phyloP scores from a whole-genome alignment of 176 grass and related monocot species.

The Triticum monococcum region DNA sequence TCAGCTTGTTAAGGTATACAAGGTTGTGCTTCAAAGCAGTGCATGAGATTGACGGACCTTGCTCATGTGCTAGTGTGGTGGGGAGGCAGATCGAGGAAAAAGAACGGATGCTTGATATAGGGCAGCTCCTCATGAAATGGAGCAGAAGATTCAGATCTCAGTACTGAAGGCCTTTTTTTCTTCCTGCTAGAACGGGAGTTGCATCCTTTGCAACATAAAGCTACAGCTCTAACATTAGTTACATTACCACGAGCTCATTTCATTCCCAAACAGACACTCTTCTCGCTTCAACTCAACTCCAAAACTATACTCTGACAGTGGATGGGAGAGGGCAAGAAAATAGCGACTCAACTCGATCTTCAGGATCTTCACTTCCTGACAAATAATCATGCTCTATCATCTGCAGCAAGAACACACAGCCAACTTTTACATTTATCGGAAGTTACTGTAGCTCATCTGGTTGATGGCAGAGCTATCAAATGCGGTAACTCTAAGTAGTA shows the following conservation, averaged over 20 bases:
- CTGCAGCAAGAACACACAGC: too few species aligned
- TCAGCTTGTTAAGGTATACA: constrained; percentile 82
- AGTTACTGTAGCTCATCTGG: too few species aligned
- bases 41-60: constrained; percentile 74
- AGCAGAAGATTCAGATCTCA: constrained; percentile 61
- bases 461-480: too few species aligned
- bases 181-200: neutral
- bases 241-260: too few species aligned
- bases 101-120: constrained; percentile 84
- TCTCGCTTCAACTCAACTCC: too few species aligned
- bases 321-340: neutral
- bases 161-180: neutral
- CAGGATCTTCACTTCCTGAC: neutral
- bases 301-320: neutral
- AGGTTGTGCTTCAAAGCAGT: constrained; percentile 78
- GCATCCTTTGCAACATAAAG: too few species aligned
- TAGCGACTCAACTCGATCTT: neutral
- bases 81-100: constrained; percentile 72
- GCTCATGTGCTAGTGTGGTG: constrained; percentile 87
- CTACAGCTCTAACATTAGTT: too few species aligned
- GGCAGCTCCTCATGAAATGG: constrained; percentile 76
- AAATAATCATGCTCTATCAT: too few species aligned
- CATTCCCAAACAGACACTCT: too few species aligned
- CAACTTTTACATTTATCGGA: too few species aligned
- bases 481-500: too few species aligned